These are phyloP conservation scores for Fusarium palustre DNA, from an alignment of 2,329 filamentous ascomycete genomes.

Conservation along the genomic window DNA sequence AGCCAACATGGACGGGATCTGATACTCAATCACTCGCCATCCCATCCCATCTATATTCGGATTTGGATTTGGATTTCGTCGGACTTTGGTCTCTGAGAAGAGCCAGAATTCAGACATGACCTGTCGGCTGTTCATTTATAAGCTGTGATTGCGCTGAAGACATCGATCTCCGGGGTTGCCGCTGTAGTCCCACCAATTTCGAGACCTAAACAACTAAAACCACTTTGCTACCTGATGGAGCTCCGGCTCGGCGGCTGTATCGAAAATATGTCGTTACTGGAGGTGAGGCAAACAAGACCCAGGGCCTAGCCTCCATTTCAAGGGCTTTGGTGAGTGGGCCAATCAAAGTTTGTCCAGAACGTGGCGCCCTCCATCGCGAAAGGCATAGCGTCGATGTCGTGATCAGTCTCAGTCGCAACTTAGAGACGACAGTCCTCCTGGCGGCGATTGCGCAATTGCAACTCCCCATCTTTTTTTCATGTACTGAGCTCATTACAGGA, in stretches of 20 bases:
- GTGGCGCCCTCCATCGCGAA: slow-evolving; percentile 56
- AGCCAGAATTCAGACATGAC: background rate
- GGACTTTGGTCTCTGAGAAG: slow-evolving; percentile 32
- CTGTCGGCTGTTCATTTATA: slow-evolving; percentile 22
- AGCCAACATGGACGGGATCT: background rate
- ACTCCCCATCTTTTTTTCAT: slow-evolving; percentile 46
- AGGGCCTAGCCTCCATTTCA: slow-evolving; percentile 42
- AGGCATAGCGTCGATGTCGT: slow-evolving; percentile 66
- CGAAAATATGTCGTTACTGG: slow-evolving; percentile 36
- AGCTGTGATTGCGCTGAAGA: slow-evolving; percentile 7
- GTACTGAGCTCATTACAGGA: slow-evolving; percentile 40
- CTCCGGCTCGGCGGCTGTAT: slow-evolving; percentile 47
- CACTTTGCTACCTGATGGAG: slow-evolving; percentile 34
- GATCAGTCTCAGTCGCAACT: slow-evolving; percentile 56
- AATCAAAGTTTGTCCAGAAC: slow-evolving; percentile 51
- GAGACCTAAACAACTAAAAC: slow-evolving; percentile 15
- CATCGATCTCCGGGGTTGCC: slow-evolving; percentile 26
- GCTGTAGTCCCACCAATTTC: slow-evolving; percentile 21
- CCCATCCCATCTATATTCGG: slow-evolving; percentile 19
- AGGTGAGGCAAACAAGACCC: slow-evolving; percentile 43
- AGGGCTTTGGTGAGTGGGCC: slow-evolving; percentile 42
- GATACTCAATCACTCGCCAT: slow-evolving; percentile 4
- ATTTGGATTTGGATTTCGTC: slow-evolving; percentile 22
- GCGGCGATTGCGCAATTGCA: slow-evolving; percentile 55
- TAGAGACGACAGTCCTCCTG: slow-evolving; percentile 46